Conservation (phyloP, 2,329 filamentous ascomycete genomes). For the Orbilia ellipsospora region DNA sequence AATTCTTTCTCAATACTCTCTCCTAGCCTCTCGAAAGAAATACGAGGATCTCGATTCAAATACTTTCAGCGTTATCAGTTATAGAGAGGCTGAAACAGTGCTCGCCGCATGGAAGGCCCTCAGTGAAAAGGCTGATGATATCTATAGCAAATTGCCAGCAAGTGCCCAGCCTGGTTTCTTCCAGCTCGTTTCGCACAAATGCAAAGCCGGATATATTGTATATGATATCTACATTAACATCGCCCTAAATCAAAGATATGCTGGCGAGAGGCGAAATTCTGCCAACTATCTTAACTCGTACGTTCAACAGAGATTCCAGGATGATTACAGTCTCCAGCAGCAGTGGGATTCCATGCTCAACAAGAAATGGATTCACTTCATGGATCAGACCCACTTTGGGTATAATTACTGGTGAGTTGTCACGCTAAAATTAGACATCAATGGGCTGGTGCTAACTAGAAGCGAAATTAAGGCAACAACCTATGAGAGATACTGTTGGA, state of each 20-base stretch:
- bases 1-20: slow-evolving; percentile 69
- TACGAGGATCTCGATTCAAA: slow-evolving; percentile 71
- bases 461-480: slow-evolving; percentile 71
- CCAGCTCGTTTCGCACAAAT: slow-evolving; percentile 72
- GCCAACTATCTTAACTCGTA: slow-evolving; percentile 69
- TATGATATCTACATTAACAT: slow-evolving; percentile 68
- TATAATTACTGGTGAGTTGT: slow-evolving; percentile 64
- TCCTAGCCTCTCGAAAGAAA: slow-evolving; percentile 70
- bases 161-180: slow-evolving; percentile 71
- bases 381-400: slow-evolving; percentile 64
- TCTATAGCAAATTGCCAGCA: slow-evolving; percentile 69
- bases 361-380: slow-evolving; percentile 66
- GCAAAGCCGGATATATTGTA: slow-evolving; percentile 69
- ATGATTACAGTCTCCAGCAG: slow-evolving; percentile 69
- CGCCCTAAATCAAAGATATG: slow-evolving; percentile 69
- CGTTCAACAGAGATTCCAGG: slow-evolving; percentile 68
- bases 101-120: slow-evolving; percentile 69
- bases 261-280: slow-evolving; percentile 69
- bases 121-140: slow-evolving; percentile 67
- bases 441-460: no score
- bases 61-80: slow-evolving; percentile 72
- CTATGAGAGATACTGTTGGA: slow-evolving; percentile 76
- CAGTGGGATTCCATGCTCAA: slow-evolving; percentile 70
- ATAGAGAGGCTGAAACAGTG: slow-evolving; percentile 72
- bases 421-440: slow-evolving; percentile 62